Conservation (phyloP, 371 early-diverging fungal genomes). For the Mucor irregularis region DNA sequence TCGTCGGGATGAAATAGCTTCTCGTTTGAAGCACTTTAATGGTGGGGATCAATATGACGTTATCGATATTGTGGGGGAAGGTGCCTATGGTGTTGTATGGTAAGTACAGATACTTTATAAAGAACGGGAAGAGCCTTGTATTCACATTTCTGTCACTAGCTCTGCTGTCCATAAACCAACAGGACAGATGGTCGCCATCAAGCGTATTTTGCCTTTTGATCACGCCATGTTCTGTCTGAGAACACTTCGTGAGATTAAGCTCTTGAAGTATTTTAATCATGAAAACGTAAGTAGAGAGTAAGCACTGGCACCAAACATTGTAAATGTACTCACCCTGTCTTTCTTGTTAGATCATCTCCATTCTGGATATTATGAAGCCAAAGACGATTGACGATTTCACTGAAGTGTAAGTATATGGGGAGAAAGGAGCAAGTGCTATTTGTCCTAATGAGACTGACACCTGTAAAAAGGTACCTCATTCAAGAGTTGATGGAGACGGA, state of each 20-base stretch:
- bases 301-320: background rate
- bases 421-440: background rate
- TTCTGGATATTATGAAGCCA: constrained; percentile 87
- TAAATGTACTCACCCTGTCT: background rate
- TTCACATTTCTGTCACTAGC: constrained; percentile 33
- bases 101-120: constrained; percentile 30
- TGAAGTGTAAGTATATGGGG: constrained; percentile 68
- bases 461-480: constrained; percentile 50
- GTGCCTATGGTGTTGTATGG: constrained; percentile 72
- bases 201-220: constrained; percentile 88
- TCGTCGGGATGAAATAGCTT: constrained; percentile 39
- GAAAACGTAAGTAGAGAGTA: constrained; percentile 60
- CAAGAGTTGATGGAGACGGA: constrained; percentile 98
- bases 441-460: no score
- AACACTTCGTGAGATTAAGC: constrained; percentile 87
- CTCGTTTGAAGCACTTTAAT: constrained; percentile 57
- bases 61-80: constrained; percentile 62
- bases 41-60: constrained; percentile 64
- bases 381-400: constrained; percentile 75
- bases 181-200: constrained; percentile 91
- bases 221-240: constrained; percentile 88
- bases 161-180: constrained; percentile 83
- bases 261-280: constrained; percentile 86
- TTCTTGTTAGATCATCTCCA: constrained; percentile 76
- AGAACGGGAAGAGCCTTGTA: no score